A percentile compares a stretch with the other conserved stretches of the same genome.
Conservation (phyloP, 495 filamentous ascomycete species). For the Hypoxylon fragiforme region DNA sequence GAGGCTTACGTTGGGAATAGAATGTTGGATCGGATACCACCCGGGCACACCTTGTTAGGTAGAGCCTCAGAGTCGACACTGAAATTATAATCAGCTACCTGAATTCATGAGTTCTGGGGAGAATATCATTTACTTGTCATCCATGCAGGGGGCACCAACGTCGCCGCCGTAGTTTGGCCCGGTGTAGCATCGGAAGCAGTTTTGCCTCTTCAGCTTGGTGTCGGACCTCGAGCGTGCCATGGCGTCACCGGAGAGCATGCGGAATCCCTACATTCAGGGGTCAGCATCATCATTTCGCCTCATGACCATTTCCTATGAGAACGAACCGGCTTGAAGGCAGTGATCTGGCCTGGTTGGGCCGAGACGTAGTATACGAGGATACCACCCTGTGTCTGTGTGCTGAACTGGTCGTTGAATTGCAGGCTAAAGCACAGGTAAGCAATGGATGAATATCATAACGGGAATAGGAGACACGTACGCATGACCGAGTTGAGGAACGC, state of each 20-base stretch:
- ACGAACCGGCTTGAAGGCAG: constrained; percentile 56
- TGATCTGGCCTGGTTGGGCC: constrained; percentile 54
- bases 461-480: constrained; percentile 29
- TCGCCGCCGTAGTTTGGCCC: constrained; percentile 55
- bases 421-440: constrained; percentile 15
- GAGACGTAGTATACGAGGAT: constrained; percentile 59
- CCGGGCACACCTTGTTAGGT: constrained; percentile 45
- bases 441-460: not conserved
- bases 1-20: constrained; percentile 52
- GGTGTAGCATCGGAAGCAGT: constrained; percentile 55
- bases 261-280: constrained; percentile 46
- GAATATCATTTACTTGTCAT: constrained; percentile 29
- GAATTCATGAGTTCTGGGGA: not conserved
- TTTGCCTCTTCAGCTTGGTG: constrained; percentile 45
- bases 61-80: constrained; percentile 47
- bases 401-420: constrained; percentile 53
- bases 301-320: not conserved
- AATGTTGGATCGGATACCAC: constrained; percentile 57
- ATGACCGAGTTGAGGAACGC: constrained; percentile 50
- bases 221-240: constrained; percentile 43
- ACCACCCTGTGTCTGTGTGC: constrained; percentile 52
- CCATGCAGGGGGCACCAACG: constrained; percentile 47
- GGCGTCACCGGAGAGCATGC: constrained; percentile 57
- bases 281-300: not conserved
- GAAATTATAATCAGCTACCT: constrained; percentile 12